Evolutionary conservation across 176 grass and related monocot species (phyloP), one percentile per base, ranked within the genome.

Genomic region (Aegilops sharonensis): DNA sequence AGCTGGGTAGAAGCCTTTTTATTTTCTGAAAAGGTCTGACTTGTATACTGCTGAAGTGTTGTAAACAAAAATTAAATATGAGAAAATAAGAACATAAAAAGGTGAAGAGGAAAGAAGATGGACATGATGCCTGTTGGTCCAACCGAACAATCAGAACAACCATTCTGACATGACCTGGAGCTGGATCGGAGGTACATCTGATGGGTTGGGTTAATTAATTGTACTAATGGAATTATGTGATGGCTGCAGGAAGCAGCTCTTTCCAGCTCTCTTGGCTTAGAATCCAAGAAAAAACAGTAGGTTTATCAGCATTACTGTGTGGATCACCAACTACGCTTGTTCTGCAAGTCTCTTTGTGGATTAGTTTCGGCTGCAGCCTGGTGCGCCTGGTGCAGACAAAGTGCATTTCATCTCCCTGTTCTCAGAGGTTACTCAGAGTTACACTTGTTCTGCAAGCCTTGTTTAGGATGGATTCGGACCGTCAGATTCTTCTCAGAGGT

Each of bases 231-330:
- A 70, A 85, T 88, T 69, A 81, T 87, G 68, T 9, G 45, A 84
- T 75, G 68, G 75, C n/a, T 79, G 8, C 37, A 39, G 4, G 45
- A 1, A 1, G 81, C 61, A 63, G 68, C 29, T 80, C 71, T 72
- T 86, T 86, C 83, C 79, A 92, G 68, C 59, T 91, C 77, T 47
- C 77, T 81, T 91, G 30, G 25, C 85, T 88, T 91, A 57, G 47
- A 88, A 88, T 68, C 59, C 59, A 87, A 84, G 80, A 36, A 69
- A 84, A 39, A 24, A 52, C 45, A 21, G 39, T 45, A 17, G 27
- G 39, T 57, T 73, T 59, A 78, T 72, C 50, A 27, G 34, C 36
- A 50, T 20, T 45, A 50, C 60, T 45, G 27, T 17, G 31, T 56
- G 42, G 54, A 78, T 64, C 64, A 85, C 78, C 83, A 68, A 76